Evolutionary conservation across 2,329 filamentous ascomycete genomes (phyloP).

Genomic region (Drechmeria coniospora): DNA sequence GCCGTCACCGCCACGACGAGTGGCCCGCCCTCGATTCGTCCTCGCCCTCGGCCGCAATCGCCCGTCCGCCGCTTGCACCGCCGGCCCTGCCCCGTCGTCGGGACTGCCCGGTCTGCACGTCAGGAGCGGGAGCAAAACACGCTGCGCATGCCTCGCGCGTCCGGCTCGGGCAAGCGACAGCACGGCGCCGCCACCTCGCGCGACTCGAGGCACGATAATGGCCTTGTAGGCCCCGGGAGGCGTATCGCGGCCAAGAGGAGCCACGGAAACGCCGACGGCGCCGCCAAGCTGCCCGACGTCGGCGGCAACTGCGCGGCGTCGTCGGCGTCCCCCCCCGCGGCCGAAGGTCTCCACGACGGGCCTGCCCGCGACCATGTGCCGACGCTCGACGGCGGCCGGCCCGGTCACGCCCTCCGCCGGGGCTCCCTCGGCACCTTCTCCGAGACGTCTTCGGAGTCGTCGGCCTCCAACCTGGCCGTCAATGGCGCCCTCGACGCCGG

Average conservation of each 20-base stretch:
- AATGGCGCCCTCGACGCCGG: slow-evolving; percentile 25
- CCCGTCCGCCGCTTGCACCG: slow-evolving; percentile 15
- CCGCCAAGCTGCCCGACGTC: slow-evolving; percentile 19
- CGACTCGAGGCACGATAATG: slow-evolving; percentile 74
- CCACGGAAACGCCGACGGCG: slow-evolving; percentile 26
- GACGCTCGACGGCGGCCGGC: slow-evolving; percentile 20
- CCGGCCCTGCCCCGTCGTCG: slow-evolving; percentile 17
- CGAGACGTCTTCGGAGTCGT: slow-evolving; percentile 39
- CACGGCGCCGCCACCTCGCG: slow-evolving; percentile 47
- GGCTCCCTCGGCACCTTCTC: slow-evolving; percentile 36
- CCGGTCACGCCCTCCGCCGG: slow-evolving; percentile 27
- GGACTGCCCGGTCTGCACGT: slow-evolving; percentile 18
- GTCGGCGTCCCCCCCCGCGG: slow-evolving; percentile 8
- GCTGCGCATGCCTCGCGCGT: slow-evolving; percentile 45
- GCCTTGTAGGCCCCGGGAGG: slow-evolving; percentile 48
- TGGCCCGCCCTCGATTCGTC: no score
- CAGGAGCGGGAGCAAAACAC: slow-evolving; percentile 17
- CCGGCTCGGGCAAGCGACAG: slow-evolving; percentile 45
- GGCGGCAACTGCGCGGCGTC: slow-evolving; percentile 15
- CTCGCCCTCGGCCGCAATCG: slow-evolving; percentile 8
- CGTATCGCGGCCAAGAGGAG: slow-evolving; percentile 27
- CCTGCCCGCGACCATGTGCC: slow-evolving; percentile 21
- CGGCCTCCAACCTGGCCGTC: slow-evolving; percentile 22
- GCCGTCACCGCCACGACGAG: no score
- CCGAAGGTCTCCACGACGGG: slow-evolving; percentile 17